These are phyloP conservation scores for Pyrenophora graminea DNA, from an alignment of 2,329 filamentous ascomycete genomes.

Conservation along the genomic window DNA sequence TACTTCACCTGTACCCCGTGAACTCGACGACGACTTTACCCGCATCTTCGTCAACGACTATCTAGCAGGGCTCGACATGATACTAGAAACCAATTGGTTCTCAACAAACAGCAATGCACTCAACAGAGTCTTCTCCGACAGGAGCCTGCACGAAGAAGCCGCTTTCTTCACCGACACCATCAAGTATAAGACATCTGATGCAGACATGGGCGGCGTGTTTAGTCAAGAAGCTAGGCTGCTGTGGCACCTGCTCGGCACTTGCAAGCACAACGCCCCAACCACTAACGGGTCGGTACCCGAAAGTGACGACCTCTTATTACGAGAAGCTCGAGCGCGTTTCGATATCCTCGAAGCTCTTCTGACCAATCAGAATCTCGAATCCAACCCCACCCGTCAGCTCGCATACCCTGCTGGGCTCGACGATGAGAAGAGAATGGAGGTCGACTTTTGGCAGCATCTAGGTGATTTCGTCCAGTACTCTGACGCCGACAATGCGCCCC, in stretches of 20 bases:
- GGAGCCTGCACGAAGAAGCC: constrained; percentile 41
- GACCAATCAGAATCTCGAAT: constrained; percentile 67
- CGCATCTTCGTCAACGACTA: constrained; percentile 45
- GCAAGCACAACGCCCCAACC: constrained; percentile 47
- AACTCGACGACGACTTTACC: constrained; percentile 40
- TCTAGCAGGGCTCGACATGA: constrained; percentile 37
- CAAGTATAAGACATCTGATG: constrained; percentile 29
- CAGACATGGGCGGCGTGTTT: constrained; percentile 46
- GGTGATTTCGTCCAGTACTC: constrained; percentile 71
- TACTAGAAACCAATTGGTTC: constrained; percentile 81
- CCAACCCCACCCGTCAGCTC: constrained; percentile 62
- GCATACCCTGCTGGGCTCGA: constrained; percentile 51
- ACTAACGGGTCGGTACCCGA: constrained; percentile 46
- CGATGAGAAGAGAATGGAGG: constrained; percentile 54
- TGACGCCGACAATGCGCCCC: constrained; percentile 62
- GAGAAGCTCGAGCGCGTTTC: constrained; percentile 69
- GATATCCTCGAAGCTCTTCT: constrained; percentile 77
- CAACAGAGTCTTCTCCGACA: constrained; percentile 56
- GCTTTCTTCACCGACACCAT: constrained; percentile 42
- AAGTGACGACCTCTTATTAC: constrained; percentile 62
- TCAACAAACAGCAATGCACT: constrained; percentile 57
- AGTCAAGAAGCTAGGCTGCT: constrained; percentile 64
- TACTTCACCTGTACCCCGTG: constrained; percentile 30
- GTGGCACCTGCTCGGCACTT: constrained; percentile 62
- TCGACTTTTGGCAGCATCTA: constrained; percentile 82